Evolutionary conservation across 2,329 filamentous ascomycete species (phyloP), one percentile per base, ranked within the genome.

Genomic region (Botrytis squamosa): DNA sequence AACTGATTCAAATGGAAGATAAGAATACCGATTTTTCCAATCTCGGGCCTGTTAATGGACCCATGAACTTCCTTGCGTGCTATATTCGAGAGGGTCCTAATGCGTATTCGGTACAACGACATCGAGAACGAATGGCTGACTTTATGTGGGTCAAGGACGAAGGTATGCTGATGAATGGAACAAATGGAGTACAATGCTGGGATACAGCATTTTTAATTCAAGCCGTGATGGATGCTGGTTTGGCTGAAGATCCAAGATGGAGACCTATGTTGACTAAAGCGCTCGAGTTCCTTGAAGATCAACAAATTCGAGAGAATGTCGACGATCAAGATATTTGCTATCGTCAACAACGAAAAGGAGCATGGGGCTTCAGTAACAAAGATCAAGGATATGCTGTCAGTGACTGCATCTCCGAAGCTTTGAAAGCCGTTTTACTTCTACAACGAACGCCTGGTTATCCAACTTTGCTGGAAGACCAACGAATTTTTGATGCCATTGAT

Each of bases 151-250:
- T 99, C 68, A 97, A 97, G 76, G 83, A 90, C 49, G 95, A 98
- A 81, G 96, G 96, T 9, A 94, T 99, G 93, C 87, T 98, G 66
- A 92, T 92, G 83, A 98, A 98, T 79, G 96, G 96, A 55, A 99
- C 96, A 14, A 98, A 99, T 78, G 96, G 96, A n/a, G 95, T 98
- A 1, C 96, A 99, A 82, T 92, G 91, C 76, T 99, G 96, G 96
- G 96, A 99, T 81, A 99, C 96, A 0, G 88, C 94, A 0, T 98
- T 98, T 80, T 85, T 92, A 29, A 93, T 98, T 49, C 94, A 97
- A 82, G 91, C 93, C 0, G 89, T 93, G 9, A 88, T 93, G 70
- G 93, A 93, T 67, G 91, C 93, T 10, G 94, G 93, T 0, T 87
- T 98, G 40, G 91, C 92, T n/a, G 84, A 90, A 44, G 90, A 97